Conservation (phyloP, 495 filamentous ascomycete genomes). For the Jackrogersella multiformis region DNA sequence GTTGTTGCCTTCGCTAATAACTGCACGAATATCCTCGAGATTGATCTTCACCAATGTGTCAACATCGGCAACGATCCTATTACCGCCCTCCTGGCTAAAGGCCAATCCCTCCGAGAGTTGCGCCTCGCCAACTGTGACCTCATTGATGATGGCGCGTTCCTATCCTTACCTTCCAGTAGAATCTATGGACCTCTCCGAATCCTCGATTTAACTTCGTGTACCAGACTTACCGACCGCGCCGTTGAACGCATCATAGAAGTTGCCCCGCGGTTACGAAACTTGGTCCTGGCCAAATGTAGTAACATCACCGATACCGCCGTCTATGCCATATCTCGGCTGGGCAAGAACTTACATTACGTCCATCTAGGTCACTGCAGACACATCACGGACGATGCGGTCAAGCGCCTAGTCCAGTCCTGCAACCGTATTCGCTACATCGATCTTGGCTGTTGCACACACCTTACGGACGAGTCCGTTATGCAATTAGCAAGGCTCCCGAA, state of each 20-base stretch:
- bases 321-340: constrained; percentile 83
- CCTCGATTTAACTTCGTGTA: constrained; percentile 90
- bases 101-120: constrained; percentile 85
- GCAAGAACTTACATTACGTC: constrained; percentile 96
- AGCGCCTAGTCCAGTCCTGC: constrained; percentile 81
- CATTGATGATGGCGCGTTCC: constrained; percentile 85
- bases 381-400: constrained; percentile 88
- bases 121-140: constrained; percentile 83
- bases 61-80: constrained; percentile 82
- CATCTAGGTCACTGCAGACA: constrained; percentile 93
- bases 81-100: constrained; percentile 76
- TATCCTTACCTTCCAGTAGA: constrained; percentile 73
- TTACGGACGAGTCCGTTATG: constrained; percentile 88
- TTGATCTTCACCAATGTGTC: constrained; percentile 89
- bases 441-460: constrained; percentile 88
- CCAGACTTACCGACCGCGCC: constrained; percentile 81
- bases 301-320: constrained; percentile 92
- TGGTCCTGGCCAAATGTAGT: constrained; percentile 93
- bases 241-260: constrained; percentile 85
- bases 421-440: constrained; percentile 98
- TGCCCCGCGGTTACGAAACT: constrained; percentile 87
- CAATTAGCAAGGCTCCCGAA: constrained; percentile 89
- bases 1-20: constrained; percentile 85
- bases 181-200: constrained; percentile 89
- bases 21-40: constrained; percentile 93